Conservation (phyloP, 257 asterid species). For the Osmanthus fragrans region DNA sequence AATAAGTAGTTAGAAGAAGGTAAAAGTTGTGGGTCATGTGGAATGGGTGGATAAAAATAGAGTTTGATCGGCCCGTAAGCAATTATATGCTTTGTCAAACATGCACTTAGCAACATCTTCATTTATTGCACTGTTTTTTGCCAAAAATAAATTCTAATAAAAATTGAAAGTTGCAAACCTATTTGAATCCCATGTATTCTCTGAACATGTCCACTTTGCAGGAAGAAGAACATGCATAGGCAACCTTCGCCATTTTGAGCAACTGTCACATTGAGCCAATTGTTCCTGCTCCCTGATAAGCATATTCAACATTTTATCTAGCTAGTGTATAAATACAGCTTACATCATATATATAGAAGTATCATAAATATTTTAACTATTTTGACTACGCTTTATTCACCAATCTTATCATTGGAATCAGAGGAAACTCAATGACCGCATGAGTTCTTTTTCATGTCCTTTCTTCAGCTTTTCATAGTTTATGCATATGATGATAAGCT, state of each 20-base stretch:
- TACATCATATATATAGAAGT: background rate
- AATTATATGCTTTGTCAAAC: too few species aligned
- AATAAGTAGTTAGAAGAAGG: too few species aligned
- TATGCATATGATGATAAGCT: too few species aligned
- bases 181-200: slow-evolving; percentile 67
- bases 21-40: too few species aligned
- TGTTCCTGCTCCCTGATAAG: slow-evolving; percentile 76
- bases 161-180: slow-evolving; percentile 43
- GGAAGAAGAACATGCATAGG: slow-evolving; percentile 73
- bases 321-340: background rate
- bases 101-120: background rate
- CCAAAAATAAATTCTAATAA: background rate
- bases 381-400: too few species aligned
- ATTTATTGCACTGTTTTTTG: background rate
- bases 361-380: background rate
- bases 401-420: background rate
- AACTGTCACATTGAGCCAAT: slow-evolving; percentile 80
- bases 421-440: background rate
- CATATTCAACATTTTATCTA: slow-evolving; percentile 17
- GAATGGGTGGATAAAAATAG: too few species aligned
- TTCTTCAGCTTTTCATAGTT: background rate
- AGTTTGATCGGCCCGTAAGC: too few species aligned
- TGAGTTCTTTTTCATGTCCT: background rate
- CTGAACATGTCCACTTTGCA: slow-evolving; percentile 81
- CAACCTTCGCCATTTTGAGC: slow-evolving; percentile 89